These are phyloP conservation scores for Agarophyton chilense DNA, from an alignment of 23 red algal genomes.

Conservation along the genomic window DNA sequence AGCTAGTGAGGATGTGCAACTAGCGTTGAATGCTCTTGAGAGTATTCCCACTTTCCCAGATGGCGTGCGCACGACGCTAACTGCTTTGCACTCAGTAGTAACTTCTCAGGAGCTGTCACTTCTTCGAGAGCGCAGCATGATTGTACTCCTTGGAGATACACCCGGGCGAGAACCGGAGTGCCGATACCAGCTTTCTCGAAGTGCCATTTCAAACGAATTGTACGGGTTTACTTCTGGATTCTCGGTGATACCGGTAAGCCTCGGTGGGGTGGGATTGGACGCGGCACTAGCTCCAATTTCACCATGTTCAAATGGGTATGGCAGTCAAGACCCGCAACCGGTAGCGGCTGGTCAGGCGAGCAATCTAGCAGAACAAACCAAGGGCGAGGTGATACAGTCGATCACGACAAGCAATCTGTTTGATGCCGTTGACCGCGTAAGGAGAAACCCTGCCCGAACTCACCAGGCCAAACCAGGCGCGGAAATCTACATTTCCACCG, in stretches of 20 bases:
- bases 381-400: neutral
- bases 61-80: neutral
- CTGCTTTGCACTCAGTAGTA: neutral
- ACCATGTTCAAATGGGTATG: neutral
- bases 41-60: neutral
- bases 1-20: neutral
- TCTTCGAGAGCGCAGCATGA: neutral
- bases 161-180: neutral
- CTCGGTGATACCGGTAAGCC: neutral
- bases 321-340: neutral
- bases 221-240: no score
- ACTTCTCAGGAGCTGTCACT: no score
- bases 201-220: no score
- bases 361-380: neutral
- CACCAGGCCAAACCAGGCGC: neutral
- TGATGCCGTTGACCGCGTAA: neutral
- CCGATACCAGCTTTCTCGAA: neutral
- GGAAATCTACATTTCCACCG: neutral
- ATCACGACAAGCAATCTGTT: neutral
- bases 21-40: neutral
- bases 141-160: conserved; percentile 1
- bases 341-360: neutral
- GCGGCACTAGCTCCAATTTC: neutral
- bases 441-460: neutral
- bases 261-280: neutral